Conservation (phyloP, 176 grass and related monocot genomes). For the Oryza meyeriana region DNA sequence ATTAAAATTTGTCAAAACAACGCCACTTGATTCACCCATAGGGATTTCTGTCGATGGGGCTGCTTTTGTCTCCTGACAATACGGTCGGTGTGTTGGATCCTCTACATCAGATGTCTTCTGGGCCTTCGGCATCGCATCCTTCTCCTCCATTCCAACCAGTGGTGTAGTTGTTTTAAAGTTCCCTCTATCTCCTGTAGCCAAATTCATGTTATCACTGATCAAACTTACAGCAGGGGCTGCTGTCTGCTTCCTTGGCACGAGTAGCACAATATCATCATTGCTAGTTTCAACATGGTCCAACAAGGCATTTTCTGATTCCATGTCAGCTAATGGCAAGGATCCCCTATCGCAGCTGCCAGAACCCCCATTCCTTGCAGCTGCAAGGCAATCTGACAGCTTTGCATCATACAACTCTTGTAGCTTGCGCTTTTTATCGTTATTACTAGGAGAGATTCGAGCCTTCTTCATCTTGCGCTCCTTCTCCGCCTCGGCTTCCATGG, state of each 20-base stretch:
- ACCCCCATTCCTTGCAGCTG: constrained; percentile 16
- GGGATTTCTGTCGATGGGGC: neutral
- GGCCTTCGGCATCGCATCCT: constrained; percentile 9
- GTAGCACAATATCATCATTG: constrained; percentile 40
- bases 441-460: constrained; percentile 21
- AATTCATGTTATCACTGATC: constrained; percentile 7
- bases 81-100: neutral
- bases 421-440: constrained; percentile 66
- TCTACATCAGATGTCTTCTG: constrained; percentile 1
- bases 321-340: constrained; percentile 18
- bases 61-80: neutral
- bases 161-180: neutral
- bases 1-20: constrained; percentile 4
- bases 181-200: neutral
- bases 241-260: constrained; percentile 37
- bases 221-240: constrained; percentile 3
- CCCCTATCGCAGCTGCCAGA: constrained; percentile 8
- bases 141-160: neutral
- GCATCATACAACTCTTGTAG: constrained; percentile 83
- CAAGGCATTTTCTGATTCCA: constrained; percentile 18
- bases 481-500: constrained; percentile 55
- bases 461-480: constrained; percentile 72
- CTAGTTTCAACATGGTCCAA: constrained; percentile 20
- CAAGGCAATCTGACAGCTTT: constrained; percentile 52
- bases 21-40: neutral